Base-by-base conservation (phyloP, 1,284 basidiomycete genomes). In the Baeospora myosura region DNA sequence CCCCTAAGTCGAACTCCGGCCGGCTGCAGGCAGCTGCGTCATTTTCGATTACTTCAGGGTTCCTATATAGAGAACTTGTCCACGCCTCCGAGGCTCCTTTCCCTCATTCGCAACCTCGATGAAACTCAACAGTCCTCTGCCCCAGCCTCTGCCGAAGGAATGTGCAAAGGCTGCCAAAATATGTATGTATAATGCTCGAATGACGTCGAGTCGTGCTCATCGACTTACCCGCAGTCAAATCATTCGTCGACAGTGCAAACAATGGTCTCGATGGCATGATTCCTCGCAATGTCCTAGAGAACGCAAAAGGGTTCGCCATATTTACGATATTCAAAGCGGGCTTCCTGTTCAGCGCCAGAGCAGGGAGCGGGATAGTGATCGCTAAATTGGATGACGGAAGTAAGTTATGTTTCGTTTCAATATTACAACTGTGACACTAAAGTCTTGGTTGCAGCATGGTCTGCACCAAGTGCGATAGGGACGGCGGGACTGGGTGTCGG, bases 401-500 rank as follows among this genome's bases (percentile, higher is more conserved):
- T 90, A 57, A 68, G 88, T 72, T 20, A 16, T 42, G 34, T 12
- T 21, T 20, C 34, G 30, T 23, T 35, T 16, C 31, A 22, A 3
- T 31, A 21, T 40, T 31, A 37, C 29, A 16, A 4, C 3, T 46
- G 41, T 40, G 20, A 26, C n/a, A 24, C 17, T 38, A 37, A 33
- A 34, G 34, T n/a, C 38, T 32, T 29, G 42, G 22, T 34, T 26
- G 10, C 52, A 92, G 88, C 78, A 34, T 98, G 93, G 92, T 92
- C 89, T 34, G 83, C 93, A 20, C 94, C 95, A 3, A 88, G 87
- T 56, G 96, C 94, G 0, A 95, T 98, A 42, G 94, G 92, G 16
- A 84, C 92, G n/a, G 95, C 88, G 8, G 95, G 95, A 0, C 62
- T 97, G 8, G 95, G 95, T 3, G 74, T 97, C 25, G 38, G 38